Evolutionary conservation across 106 monocot species (phyloP), one percentile per base, ranked within the genome.

Genomic region (Dioscorea zingiberensis): DNA sequence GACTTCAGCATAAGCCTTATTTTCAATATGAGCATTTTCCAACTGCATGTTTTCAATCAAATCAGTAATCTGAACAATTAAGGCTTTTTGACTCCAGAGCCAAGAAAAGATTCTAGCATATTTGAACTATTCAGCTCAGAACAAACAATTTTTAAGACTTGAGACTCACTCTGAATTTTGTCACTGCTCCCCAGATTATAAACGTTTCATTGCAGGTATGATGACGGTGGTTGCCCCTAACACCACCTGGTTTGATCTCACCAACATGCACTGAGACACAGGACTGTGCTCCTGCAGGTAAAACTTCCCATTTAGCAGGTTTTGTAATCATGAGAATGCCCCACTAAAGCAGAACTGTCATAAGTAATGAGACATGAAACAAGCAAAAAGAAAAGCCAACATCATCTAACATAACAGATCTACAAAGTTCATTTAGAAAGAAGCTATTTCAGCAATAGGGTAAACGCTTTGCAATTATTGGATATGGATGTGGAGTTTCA

Each of bases 151-250:
- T 3, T 30, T 30, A 3, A 30, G 4, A 68, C 38, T 21, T 22
- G 2, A 30, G 4, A 68, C 38, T 21, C 17, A 84, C 88, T 70
- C 88, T 75, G 47, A 84, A 89, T 58, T 71, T 81, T 21, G 88
- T 89, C 53, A 69, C 65, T 21, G 84, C 84, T 29, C 88, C 88
- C 84, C 84, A 89, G 56, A 89, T 72, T 44, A 89, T 57, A 19
- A 89, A 82, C 17, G 88, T 89, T 61, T 89, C 88, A 49, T 89
- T 89, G 72, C 88, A 84, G 45, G 69, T 68, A 45, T 78, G 72
- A 66, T 89, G 84, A 15, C 88, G 74, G 62, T 89, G 88, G 55
- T 89, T 89, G 32, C 88, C 84, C 59, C 88, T 81, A 56, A 89
- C 24, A 13, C 78, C 75, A 64, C 88, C 88, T 24, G 88, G 81